Evolutionary conservation across 371 early-diverging fungal species (phyloP).

Genomic region (Lichtheimia corymbifera): DNA sequence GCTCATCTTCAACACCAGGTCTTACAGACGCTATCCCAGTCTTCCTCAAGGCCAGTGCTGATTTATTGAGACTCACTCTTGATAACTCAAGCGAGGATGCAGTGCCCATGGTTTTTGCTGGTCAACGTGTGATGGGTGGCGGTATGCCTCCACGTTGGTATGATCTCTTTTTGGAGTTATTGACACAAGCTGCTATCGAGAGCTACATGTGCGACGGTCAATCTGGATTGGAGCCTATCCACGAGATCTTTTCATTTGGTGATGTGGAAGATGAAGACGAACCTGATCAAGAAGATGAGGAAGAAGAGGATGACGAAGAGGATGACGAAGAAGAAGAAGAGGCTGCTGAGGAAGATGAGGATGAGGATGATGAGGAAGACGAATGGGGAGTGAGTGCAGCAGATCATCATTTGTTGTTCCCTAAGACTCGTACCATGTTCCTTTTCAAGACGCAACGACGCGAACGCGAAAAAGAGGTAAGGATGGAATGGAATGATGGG

Average conservation of each 20-base stretch:
- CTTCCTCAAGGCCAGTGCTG: constrained; percentile 58
- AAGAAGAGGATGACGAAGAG: constrained; percentile 26
- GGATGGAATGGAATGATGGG: background rate
- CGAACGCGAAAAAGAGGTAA: constrained; percentile 53
- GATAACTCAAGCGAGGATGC: constrained; percentile 21
- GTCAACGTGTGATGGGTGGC: constrained; percentile 54
- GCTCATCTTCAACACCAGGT: constrained; percentile 24
- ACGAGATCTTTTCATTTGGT: constrained; percentile 64
- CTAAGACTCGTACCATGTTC: constrained; percentile 53
- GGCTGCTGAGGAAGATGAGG: constrained; percentile 16
- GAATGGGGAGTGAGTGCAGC: constrained; percentile 47
- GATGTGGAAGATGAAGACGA: constrained; percentile 57
- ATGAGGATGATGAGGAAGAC: constrained; percentile 27
- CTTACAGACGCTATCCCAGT: constrained; percentile 62
- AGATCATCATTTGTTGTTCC: constrained; percentile 51
- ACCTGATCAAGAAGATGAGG: constrained; percentile 30
- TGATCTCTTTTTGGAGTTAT: constrained; percentile 55
- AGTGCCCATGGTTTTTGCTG: constrained; percentile 42
- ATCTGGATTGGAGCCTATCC: constrained; percentile 52
- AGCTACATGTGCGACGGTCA: constrained; percentile 60
- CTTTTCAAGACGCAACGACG: constrained; percentile 48
- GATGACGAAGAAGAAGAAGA: constrained; percentile 13
- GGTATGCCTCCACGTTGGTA: constrained; percentile 64
- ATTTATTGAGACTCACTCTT: constrained; percentile 44
- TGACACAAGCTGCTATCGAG: constrained; percentile 65